These are phyloP conservation scores for Colletotrichum paranaense DNA, from an alignment of 2,329 filamentous ascomycete genomes.

Conservation along the genomic window DNA sequence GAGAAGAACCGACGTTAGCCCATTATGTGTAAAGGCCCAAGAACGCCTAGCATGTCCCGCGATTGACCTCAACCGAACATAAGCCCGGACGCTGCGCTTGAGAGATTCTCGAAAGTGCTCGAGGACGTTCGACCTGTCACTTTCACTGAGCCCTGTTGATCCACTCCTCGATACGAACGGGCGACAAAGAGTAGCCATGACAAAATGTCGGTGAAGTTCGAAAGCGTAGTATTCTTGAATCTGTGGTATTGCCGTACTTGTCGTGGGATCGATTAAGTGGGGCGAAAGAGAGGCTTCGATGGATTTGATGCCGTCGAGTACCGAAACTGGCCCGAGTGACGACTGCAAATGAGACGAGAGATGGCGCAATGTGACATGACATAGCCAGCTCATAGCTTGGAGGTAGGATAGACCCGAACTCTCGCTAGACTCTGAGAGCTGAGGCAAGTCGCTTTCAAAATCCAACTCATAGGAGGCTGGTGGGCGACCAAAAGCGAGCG, in stretches of 20 bases:
- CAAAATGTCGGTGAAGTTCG: conserved; percentile 28
- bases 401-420: not conserved
- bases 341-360: not conserved
- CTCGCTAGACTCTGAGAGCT: not conserved
- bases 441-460: not conserved
- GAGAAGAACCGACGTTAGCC: conserved; percentile 20
- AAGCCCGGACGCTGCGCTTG: conserved; percentile 18
- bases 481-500: not conserved
- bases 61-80: conserved; percentile 25
- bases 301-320: not conserved
- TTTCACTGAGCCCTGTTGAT: not conserved
- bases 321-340: not conserved
- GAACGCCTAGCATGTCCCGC: conserved; percentile 26
- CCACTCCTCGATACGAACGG: not conserved
- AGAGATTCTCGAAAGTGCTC: conserved; percentile 18
- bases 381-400: not conserved
- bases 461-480: not conserved
- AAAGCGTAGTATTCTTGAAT: conserved; percentile 31
- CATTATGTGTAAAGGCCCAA: conserved; percentile 33
- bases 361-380: not conserved
- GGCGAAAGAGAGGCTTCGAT: not conserved
- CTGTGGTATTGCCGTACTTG: conserved; percentile 1
- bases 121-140: not conserved
- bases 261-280: not conserved
- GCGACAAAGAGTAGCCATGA: conserved; percentile 27